Base-by-base conservation (phyloP, 2,329 filamentous ascomycete genomes). In the Phyllosticta citribraziliensis region DNA sequence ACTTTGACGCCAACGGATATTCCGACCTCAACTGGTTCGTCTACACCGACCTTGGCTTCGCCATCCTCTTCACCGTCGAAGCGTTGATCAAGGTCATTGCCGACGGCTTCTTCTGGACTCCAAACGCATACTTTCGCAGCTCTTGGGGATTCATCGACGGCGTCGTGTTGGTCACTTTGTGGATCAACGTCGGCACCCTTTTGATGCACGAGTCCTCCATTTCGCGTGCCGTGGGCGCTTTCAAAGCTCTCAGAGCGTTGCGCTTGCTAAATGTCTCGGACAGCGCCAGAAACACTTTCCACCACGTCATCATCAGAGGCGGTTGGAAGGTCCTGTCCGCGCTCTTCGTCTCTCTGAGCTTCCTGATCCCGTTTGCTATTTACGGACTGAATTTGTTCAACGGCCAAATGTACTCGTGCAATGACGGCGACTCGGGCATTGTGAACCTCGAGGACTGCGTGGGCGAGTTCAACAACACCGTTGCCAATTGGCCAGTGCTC, bases 61-160 rank as follows among this genome's bases (percentile, higher is more conserved):
- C 93, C 1, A 74, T 88, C 1, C 75, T 99, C 14, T 99, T 99
- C 75, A 88, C 88, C 0, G 70, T 89, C 6, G 94, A 99, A 74
- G 91, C 92, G 0, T 69, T 86, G 5, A 92, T 99, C 76, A 99
- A 99, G 73, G 86, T 96, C 60, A 85, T 99, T 67, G 94, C 94
- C 0, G 94, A 99, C 75, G 94, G 94, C 8, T 88, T 96, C 68
- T 88, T 97, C 72, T 97, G 90, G 84, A 97, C 94, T 0, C 94
- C 94, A 0, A 97, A 99, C 74, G 95, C 95, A 2, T 99, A 96
- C 71, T 91, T 97, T 72, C 87, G 94, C 68, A 93, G 93, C 70
- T 93, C 92, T 0, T 99, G 94, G 94, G 95, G 94, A 6, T 86
- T 96, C 64, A 97, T 99, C 65, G 94, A 99, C 70, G 91, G 88